Conservation (phyloP, 331 rosid species). For the Telfairia occidentalis region DNA sequence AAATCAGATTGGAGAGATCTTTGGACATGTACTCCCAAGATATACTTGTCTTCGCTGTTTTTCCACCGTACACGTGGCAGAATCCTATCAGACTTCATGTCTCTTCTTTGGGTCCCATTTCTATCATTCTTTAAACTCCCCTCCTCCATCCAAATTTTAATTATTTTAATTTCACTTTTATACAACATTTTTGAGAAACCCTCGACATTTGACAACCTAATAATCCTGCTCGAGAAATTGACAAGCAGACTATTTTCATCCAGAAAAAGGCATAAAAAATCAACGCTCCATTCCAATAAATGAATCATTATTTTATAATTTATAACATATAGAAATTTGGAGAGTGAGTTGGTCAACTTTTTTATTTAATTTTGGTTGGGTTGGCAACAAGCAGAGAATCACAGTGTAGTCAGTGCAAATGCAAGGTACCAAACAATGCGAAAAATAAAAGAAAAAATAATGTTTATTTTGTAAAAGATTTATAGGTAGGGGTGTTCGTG, state of each 20-base stretch:
- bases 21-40: conserved; percentile 4
- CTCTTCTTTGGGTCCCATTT: conserved; percentile 1
- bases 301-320: background rate
- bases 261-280: too few species aligned
- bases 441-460: background rate
- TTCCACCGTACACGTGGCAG: conserved; percentile 12
- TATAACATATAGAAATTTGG: background rate
- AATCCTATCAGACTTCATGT: background rate
- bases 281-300: background rate
- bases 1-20: conserved; percentile 6
- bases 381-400: background rate
- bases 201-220: too few species aligned
- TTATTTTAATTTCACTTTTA: too few species aligned
- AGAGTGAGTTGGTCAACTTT: background rate
- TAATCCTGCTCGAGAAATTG: too few species aligned
- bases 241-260: too few species aligned
- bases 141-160: background rate
- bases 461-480: too few species aligned
- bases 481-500: too few species aligned
- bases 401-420: background rate
- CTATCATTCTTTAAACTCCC: background rate
- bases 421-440: background rate
- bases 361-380: background rate
- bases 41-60: conserved; percentile 2
- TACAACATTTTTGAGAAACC: too few species aligned